Percentiles rank a stretch among this genome's conserved stretches.
Evolutionary conservation across 139 green algal species (phyloP).

Genomic region (Micractinium conductrix): DNA sequence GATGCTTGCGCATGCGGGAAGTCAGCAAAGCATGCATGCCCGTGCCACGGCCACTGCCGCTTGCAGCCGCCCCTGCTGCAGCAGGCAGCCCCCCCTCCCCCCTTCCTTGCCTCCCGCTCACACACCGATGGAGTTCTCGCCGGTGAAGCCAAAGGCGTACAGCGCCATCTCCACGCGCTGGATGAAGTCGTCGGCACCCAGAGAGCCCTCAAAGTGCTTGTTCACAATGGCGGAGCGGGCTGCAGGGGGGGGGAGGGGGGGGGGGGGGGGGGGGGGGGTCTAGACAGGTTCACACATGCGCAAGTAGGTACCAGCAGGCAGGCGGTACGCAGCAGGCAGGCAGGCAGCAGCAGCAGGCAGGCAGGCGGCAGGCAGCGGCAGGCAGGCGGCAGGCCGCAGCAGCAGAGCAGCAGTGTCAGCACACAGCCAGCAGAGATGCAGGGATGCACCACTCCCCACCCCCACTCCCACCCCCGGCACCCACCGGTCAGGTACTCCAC

Average conservation of each 20-base stretch:
- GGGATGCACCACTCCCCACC: too few relatives aligned
- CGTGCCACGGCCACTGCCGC: neutral
- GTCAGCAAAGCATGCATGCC: neutral
- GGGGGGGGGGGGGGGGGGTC: neutral
- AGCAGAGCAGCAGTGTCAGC: neutral
- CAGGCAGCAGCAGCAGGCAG: neutral
- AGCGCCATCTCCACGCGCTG: constrained; percentile 77
- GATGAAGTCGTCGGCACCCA: constrained; percentile 86
- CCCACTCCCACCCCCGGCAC: neutral
- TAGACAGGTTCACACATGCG: too few relatives aligned
- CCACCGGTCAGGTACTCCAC: constrained; percentile 27
- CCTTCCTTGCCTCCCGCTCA: neutral
- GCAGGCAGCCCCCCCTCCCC: neutral
- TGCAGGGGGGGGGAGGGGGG: neutral
- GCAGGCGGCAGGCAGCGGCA: too few relatives aligned
- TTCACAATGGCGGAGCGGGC: neutral
- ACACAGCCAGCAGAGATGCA: neutral
- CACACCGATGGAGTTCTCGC: constrained; percentile 83
- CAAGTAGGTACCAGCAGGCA: too few relatives aligned
- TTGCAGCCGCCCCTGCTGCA: neutral
- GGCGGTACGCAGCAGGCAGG: neutral
- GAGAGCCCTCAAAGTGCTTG: constrained; percentile 65
- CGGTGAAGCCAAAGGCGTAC: constrained; percentile 76
- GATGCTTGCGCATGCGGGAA: neutral
- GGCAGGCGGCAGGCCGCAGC: too few relatives aligned